A percentile compares a stretch with the other conserved stretches of the same genome.
Conservation (phyloP, 768 basidiomycete species). For the Gymnopilus junonius region DNA sequence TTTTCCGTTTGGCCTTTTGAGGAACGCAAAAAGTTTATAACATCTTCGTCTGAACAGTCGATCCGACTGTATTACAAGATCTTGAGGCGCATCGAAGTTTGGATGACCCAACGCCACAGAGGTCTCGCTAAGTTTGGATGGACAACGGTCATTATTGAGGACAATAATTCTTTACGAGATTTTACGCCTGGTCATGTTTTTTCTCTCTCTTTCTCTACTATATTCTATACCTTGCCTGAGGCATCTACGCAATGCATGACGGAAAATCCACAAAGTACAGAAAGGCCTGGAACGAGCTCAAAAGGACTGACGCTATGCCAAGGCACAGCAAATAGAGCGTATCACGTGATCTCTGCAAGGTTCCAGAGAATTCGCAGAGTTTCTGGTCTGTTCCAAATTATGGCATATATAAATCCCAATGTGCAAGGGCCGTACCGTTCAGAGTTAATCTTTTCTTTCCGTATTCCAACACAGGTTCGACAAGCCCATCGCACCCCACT, state of each 20-base stretch:
- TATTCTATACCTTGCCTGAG: no score
- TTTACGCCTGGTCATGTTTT: not conserved
- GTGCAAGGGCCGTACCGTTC: conserved; percentile 18
- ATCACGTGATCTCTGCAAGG: conserved; percentile 44
- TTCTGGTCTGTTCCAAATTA: conserved; percentile 45
- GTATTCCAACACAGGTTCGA: conserved; percentile 9
- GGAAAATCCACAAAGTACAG: no score
- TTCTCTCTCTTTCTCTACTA: no score
- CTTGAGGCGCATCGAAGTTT: conserved; percentile 86
- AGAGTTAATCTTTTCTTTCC: conserved; percentile 25
- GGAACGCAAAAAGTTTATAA: no score
- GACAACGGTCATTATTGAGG: not conserved
- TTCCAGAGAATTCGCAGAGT: conserved; percentile 51
- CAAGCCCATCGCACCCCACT: conserved; percentile 8
- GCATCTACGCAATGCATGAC: no score
- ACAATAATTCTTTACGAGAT: conserved; percentile 1
- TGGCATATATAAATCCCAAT: conserved; percentile 38
- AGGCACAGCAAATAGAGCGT: conserved; percentile 8
- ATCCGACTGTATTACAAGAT: conserved; percentile 89
- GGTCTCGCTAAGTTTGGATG: conserved; percentile 18
- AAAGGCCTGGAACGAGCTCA: conserved; percentile 6
- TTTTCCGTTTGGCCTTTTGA: no score
- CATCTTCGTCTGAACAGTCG: conserved; percentile 58
- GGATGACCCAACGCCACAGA: conserved; percentile 50
- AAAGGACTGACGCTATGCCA: conserved; percentile 2